Percentiles rank a stretch among this genome's conserved stretches.
phyloP scores from a whole-genome alignment of 2,329 filamentous ascomycete species.

The Blastomyces percursus region DNA sequence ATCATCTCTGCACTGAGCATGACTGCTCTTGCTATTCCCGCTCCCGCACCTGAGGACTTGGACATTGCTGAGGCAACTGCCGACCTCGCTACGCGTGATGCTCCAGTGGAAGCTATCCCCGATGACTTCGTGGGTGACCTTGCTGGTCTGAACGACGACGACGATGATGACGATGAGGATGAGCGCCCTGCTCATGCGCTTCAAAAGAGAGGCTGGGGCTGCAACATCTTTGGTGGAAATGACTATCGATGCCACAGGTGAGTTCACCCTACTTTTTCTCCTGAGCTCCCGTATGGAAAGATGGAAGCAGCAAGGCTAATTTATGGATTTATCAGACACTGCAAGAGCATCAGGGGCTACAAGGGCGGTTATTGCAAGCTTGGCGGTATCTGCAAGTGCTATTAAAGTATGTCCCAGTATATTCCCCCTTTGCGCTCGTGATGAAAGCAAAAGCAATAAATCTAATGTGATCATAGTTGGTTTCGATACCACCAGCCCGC shows the following conservation, averaged over 20 bases:
- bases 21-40: background rate
- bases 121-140: background rate
- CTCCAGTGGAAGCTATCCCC: background rate
- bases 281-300: background rate
- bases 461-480: background rate
- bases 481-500: background rate
- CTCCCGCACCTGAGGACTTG: background rate
- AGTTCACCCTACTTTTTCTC: background rate
- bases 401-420: background rate
- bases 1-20: constrained; percentile 4
- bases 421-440: background rate
- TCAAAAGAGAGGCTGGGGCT: background rate
- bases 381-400: constrained; percentile 1
- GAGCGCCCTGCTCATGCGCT: background rate
- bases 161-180: background rate
- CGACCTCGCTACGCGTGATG: background rate
- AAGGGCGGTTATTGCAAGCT: background rate
- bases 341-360: background rate
- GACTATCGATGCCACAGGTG: background rate
- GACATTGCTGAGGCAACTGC: background rate
- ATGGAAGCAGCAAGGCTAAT: background rate
- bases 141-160: background rate
- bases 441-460: background rate
- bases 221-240: background rate
- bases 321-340: background rate